Evolutionary conservation across 192 early-diverging fungal species (phyloP).

Genomic region (Coemansia sp.): DNA sequence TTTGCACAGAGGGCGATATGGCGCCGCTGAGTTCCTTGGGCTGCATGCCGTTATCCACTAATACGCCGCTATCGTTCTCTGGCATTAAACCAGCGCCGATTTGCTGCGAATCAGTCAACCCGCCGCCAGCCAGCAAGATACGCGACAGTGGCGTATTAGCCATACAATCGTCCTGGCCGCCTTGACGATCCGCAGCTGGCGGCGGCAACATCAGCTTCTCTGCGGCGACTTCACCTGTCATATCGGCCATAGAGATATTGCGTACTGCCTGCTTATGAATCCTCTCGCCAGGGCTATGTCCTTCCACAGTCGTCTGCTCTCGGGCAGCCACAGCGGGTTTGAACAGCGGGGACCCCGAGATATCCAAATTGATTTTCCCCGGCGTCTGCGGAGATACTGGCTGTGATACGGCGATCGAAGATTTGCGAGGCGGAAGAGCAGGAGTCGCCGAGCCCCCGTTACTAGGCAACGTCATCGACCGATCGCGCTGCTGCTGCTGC

Average conservation of each 20-base stretch:
- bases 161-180: slow-evolving; percentile 12
- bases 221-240: neutral
- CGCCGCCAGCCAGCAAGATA: neutral
- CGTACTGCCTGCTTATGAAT: slow-evolving; percentile 48
- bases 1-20: slow-evolving; percentile 3
- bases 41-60: slow-evolving; percentile 12
- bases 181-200: neutral
- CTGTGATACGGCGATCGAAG: neutral
- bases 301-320: slow-evolving; percentile 1
- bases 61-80: slow-evolving; percentile 48
- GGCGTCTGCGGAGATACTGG: slow-evolving; percentile 14
- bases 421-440: neutral
- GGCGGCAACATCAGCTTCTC: slow-evolving; percentile 17
- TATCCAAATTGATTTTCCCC: slow-evolving; percentile 15
- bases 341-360: slow-evolving; percentile 41
- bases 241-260: slow-evolving; percentile 34
- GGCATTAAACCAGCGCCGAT: slow-evolving; percentile 2
- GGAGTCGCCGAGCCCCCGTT: slow-evolving; percentile 7
- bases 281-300: slow-evolving; percentile 33
- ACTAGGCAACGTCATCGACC: slow-evolving; percentile 45
- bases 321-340: slow-evolving; percentile 14
- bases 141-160: slow-evolving; percentile 16
- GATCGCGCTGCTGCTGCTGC: slow-evolving; percentile 32
- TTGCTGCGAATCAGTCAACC: slow-evolving; percentile 8
- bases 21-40: neutral